These are phyloP conservation scores for Cercospora zeina DNA, from an alignment of 2,329 filamentous ascomycete species.

Conservation along the genomic window DNA sequence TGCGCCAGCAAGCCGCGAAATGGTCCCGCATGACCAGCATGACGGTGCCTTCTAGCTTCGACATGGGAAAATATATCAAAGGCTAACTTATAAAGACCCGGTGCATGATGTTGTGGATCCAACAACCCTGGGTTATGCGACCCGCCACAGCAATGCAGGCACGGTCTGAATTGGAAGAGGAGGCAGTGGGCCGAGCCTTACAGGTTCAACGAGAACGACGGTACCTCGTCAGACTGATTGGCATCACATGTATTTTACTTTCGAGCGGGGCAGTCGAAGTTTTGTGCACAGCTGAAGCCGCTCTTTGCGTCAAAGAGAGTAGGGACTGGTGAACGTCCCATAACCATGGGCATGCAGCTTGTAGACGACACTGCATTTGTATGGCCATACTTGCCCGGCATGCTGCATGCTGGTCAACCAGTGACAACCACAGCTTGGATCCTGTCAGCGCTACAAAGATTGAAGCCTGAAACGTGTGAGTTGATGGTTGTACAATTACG, in stretches of 20 bases:
- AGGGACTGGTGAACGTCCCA: not conserved
- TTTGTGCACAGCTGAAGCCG: slow-evolving; percentile 13
- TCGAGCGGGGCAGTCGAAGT: slow-evolving; percentile 19
- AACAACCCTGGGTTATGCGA: slow-evolving; percentile 21
- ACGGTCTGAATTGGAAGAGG: slow-evolving; percentile 13
- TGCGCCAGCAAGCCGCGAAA: slow-evolving; percentile 23
- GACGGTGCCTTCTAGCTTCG: slow-evolving; percentile 26
- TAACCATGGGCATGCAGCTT: not conserved
- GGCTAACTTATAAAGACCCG: slow-evolving; percentile 23
- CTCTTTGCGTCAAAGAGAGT: not conserved
- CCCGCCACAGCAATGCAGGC: slow-evolving; percentile 18
- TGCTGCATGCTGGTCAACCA: not conserved
- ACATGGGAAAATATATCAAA: slow-evolving; percentile 22
- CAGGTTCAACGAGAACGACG: not conserved
- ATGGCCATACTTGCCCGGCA: not conserved
- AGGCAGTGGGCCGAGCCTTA: slow-evolving; percentile 16
- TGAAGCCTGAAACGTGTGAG: not conserved
- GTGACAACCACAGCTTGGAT: not conserved
- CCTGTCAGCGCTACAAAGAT: not conserved
- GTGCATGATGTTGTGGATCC: slow-evolving; percentile 26
- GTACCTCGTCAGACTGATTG: slow-evolving; percentile 6
- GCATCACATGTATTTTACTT: not conserved
- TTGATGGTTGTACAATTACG: not conserved
- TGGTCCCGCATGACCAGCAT: slow-evolving; percentile 27
- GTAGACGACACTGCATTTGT: not conserved